These are phyloP conservation scores for Chlorella ohadii DNA, from an alignment of 139 green algal genomes.

Conservation along the genomic window DNA sequence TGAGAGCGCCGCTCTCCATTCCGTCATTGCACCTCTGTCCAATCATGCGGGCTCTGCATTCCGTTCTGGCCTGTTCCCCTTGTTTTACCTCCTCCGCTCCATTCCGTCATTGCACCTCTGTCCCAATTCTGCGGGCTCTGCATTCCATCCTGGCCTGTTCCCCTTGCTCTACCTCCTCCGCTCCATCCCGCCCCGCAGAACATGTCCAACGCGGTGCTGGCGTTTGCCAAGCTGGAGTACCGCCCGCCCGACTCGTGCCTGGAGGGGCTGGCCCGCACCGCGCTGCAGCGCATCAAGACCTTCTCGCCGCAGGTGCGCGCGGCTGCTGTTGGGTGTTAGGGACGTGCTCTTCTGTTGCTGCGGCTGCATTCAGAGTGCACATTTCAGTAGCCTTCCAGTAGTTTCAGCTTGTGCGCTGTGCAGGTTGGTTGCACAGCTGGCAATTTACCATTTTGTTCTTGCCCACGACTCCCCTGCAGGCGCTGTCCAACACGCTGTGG, in stretches of 20 bases:
- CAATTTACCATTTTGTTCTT: too few relatives aligned
- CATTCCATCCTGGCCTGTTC: neutral
- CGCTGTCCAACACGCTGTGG: slow-evolving; percentile 72
- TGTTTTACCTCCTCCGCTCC: neutral
- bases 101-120: too few relatives aligned
- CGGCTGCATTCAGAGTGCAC: too few relatives aligned
- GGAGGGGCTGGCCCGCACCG: slow-evolving; percentile 7
- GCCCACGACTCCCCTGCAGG: too few relatives aligned
- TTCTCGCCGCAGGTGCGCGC: slow-evolving; percentile 35
- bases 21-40: too few relatives aligned
- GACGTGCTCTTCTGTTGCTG: too few relatives aligned
- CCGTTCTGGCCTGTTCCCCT: too few relatives aligned
- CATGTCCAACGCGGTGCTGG: slow-evolving; percentile 43
- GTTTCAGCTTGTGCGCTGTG: neutral
- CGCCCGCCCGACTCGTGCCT: slow-evolving; percentile 25
- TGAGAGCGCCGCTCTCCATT: too few relatives aligned
- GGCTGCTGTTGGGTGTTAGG: too few relatives aligned
- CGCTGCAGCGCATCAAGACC: slow-evolving; percentile 20
- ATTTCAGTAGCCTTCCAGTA: too few relatives aligned
- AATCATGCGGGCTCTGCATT: neutral
- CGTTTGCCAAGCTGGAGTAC: slow-evolving; percentile 66
- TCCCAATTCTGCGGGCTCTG: neutral
- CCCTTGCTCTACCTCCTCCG: neutral
- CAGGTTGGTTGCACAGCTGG: neutral
- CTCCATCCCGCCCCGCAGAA: slow-evolving; percentile 5